phyloP scores from a whole-genome alignment of 495 filamentous ascomycete species.

The Podospora australis region DNA sequence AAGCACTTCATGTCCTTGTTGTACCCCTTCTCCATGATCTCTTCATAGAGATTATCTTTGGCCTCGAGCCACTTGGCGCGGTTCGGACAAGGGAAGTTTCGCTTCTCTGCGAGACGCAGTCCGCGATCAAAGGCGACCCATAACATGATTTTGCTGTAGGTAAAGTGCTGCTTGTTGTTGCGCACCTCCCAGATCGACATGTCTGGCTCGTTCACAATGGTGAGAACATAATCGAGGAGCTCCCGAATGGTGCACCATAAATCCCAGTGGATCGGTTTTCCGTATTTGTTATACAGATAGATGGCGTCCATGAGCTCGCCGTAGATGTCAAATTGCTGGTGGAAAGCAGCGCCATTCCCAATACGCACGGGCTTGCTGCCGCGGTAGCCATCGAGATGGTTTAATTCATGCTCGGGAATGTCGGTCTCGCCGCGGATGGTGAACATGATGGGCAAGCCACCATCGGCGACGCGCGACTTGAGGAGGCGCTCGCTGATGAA shows the following conservation, averaged over 20 bases:
- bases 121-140: conserved; percentile 72
- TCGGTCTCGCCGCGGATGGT: conserved; percentile 66
- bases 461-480: conserved; percentile 36
- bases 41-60: conserved; percentile 61
- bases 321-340: conserved; percentile 70
- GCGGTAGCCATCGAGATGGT: conserved; percentile 62
- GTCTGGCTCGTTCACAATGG: conserved; percentile 52
- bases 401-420: conserved; percentile 59
- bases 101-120: conserved; percentile 61
- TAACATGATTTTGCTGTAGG: conserved; percentile 68
- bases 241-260: conserved; percentile 43
- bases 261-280: conserved; percentile 67
- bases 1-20: conserved; percentile 59
- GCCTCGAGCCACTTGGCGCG: conserved; percentile 54
- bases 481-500: conserved; percentile 65
- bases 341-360: conserved; percentile 66
- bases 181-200: conserved; percentile 78
- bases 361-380: conserved; percentile 64
- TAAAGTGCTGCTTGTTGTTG: conserved; percentile 63
- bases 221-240: conserved; percentile 45
- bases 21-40: conserved; percentile 65
- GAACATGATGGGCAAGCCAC: conserved; percentile 70
- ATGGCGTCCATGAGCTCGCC: conserved; percentile 70
- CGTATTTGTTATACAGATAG: conserved; percentile 73
- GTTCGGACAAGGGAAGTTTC: conserved; percentile 62